These are phyloP conservation scores for Lodderomyces parapsilosis DNA, from an alignment of 1,139 yeast genomes.

Conservation along the genomic window DNA sequence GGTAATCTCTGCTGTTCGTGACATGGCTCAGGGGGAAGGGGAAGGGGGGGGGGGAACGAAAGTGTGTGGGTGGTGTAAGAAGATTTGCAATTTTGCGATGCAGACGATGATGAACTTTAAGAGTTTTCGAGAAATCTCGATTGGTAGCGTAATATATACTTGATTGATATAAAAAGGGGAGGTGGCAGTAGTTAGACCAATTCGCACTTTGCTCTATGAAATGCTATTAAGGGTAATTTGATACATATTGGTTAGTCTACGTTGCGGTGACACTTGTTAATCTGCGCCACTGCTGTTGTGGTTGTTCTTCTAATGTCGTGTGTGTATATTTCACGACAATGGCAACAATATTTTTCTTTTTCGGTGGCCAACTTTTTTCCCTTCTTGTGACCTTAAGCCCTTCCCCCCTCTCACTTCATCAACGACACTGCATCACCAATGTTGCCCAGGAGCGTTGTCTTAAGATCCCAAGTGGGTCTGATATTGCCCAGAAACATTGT, in stretches of 20 bases:
- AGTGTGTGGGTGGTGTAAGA: not conserved
- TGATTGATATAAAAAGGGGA: too few relatives aligned
- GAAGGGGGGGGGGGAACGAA: not conserved
- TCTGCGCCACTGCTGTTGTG: too few relatives aligned
- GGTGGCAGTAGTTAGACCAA: too few relatives aligned
- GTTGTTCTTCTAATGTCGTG: not conserved
- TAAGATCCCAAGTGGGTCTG: not conserved
- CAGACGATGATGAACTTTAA: not conserved
- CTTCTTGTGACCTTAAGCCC: not conserved
- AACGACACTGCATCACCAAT: conserved; percentile 2
- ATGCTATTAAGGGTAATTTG: too few relatives aligned
- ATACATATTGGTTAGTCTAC: too few relatives aligned
- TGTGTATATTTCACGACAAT: not conserved
- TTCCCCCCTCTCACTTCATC: conserved; percentile 2
- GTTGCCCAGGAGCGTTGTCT: conserved; percentile 1
- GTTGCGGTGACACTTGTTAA: too few relatives aligned
- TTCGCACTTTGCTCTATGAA: too few relatives aligned
- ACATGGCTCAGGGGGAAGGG: conserved; percentile 29
- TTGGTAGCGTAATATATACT: not conserved
- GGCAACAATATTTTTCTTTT: not conserved
- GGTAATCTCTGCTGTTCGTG: conserved; percentile 61
- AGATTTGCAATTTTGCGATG: not conserved
- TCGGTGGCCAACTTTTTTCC: conserved; percentile 3
- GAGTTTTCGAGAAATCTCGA: not conserved
- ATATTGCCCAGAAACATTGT: not conserved